These are phyloP conservation scores for Sarocladiaceae sp. DNA, from an alignment of 2,329 filamentous ascomycete genomes.

Conservation along the genomic window DNA sequence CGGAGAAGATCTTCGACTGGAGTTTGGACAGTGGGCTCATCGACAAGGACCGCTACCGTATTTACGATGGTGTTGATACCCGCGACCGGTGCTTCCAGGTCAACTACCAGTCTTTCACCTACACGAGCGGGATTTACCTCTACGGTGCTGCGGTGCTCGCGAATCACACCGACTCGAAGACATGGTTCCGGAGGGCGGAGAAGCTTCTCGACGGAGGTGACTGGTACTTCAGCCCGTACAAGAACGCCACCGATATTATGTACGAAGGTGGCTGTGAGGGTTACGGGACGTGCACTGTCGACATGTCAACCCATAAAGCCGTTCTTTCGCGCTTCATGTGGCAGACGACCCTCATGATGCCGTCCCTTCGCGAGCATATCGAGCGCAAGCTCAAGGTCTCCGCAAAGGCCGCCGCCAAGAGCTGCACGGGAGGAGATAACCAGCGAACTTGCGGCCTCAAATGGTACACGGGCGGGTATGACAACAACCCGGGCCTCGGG, in stretches of 20 bases:
- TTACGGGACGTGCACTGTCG: constrained; percentile 48
- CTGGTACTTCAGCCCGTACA: constrained; percentile 47
- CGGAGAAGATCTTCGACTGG: constrained; percentile 53
- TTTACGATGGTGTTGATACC: constrained; percentile 51
- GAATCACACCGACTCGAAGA: constrained; percentile 47
- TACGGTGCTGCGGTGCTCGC: constrained; percentile 52
- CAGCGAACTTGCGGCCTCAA: constrained; percentile 52
- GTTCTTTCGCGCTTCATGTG: constrained; percentile 61
- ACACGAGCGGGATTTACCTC: constrained; percentile 57
- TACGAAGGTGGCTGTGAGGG: constrained; percentile 61
- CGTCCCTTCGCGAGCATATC: constrained; percentile 43
- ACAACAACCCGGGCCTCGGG: constrained; percentile 49
- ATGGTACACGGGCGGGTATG: constrained; percentile 55
- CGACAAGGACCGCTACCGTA: constrained; percentile 45
- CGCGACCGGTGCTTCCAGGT: constrained; percentile 44
- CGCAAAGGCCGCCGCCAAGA: constrained; percentile 47
- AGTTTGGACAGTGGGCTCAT: constrained; percentile 42
- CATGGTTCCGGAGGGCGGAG: constrained; percentile 48
- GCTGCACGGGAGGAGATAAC: constrained; percentile 49
- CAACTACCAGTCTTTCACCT: constrained; percentile 48
- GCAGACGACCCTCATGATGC: constrained; percentile 49
- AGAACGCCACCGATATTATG: constrained; percentile 53
- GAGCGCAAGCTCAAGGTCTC: constrained; percentile 42
- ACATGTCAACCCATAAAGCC: constrained; percentile 64
- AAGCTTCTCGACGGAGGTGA: constrained; percentile 45